Evolutionary conservation across 1,284 basidiomycete species (phyloP).

Genomic region (Sporisorium scitamineum): DNA sequence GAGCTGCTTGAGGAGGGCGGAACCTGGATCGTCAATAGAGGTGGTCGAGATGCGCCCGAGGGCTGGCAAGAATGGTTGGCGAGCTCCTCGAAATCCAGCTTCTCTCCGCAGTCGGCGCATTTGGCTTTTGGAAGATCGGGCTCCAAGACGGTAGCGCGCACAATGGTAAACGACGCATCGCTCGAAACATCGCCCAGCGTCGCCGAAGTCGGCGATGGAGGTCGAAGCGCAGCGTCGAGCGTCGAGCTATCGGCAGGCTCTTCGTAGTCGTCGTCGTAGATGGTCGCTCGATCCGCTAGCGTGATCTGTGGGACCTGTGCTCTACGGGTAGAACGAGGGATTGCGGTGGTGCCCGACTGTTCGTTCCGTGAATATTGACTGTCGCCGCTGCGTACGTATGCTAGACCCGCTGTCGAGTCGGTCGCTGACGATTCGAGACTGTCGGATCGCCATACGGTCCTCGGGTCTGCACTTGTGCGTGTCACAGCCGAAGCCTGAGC

Average conservation of each 20-base stretch:
- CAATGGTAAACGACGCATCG: slow-evolving; percentile 20
- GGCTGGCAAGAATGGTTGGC: slow-evolving; percentile 46
- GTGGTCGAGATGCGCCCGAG: slow-evolving; percentile 11
- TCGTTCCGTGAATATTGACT: slow-evolving; percentile 12
- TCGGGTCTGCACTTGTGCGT: neutral
- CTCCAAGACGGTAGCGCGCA: slow-evolving; percentile 47
- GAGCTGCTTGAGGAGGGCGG: slow-evolving; percentile 22
- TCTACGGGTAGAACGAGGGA: neutral
- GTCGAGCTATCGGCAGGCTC: slow-evolving; percentile 11
- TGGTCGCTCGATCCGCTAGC: slow-evolving; percentile 27
- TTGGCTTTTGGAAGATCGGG: slow-evolving; percentile 55
- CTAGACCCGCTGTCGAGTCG: slow-evolving; percentile 27
- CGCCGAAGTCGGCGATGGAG: slow-evolving; percentile 17
- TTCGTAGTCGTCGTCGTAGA: slow-evolving; percentile 53
- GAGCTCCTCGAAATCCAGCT: slow-evolving; percentile 56
- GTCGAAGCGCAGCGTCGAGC: slow-evolving; percentile 7
- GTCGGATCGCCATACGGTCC: slow-evolving; percentile 8
- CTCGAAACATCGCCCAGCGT: slow-evolving; percentile 12
- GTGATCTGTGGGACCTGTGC: slow-evolving; percentile 3
- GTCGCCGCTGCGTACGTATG: slow-evolving; percentile 26
- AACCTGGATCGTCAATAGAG: slow-evolving; percentile 37
- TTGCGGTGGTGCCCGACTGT: neutral
- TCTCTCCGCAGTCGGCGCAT: slow-evolving; percentile 59
- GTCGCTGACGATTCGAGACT: slow-evolving; percentile 19
- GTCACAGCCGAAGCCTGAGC: neutral